phyloP scores from a whole-genome alignment of 2,329 filamentous ascomycete genomes.

The Aspergillus vadensis region DNA sequence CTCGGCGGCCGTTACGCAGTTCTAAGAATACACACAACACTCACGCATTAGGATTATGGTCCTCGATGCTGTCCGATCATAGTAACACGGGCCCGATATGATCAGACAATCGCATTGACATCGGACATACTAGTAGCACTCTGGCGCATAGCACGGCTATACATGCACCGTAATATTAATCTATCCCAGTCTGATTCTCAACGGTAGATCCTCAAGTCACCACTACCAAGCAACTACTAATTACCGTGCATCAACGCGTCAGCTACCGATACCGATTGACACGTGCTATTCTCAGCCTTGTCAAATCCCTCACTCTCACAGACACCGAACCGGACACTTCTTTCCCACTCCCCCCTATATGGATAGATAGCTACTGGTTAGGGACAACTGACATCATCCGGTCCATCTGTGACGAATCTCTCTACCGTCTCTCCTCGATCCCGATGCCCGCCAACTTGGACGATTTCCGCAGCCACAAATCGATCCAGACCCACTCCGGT shows the following conservation, averaged over 20 bases:
- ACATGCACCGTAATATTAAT: not conserved
- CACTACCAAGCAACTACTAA: not conserved
- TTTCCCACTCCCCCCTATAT: not conserved
- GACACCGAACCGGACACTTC: not conserved
- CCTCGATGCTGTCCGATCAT: not conserved
- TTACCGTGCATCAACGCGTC: not conserved
- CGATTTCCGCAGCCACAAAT: too few relatives aligned
- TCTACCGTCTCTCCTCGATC: not conserved
- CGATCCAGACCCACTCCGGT: slow-evolving; percentile 11
- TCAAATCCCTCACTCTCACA: not conserved
- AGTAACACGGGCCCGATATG: not conserved
- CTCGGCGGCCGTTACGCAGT: not conserved
- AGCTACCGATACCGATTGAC: not conserved
- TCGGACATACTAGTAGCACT: not conserved
- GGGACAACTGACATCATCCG: slow-evolving; percentile 2
- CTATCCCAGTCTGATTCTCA: not conserved
- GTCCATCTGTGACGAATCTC: not conserved
- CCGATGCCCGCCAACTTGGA: not conserved
- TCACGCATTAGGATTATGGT: not conserved
- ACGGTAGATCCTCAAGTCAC: not conserved
- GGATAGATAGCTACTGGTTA: not conserved
- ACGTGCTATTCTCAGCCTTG: slow-evolving; percentile 15
- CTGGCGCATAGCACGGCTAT: not conserved
- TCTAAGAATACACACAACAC: not conserved
- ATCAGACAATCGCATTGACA: not conserved